Evolutionary conservation across 1,139 yeast genomes (phyloP).

Genomic region (Saccharomycopsis crataegensis): DNA sequence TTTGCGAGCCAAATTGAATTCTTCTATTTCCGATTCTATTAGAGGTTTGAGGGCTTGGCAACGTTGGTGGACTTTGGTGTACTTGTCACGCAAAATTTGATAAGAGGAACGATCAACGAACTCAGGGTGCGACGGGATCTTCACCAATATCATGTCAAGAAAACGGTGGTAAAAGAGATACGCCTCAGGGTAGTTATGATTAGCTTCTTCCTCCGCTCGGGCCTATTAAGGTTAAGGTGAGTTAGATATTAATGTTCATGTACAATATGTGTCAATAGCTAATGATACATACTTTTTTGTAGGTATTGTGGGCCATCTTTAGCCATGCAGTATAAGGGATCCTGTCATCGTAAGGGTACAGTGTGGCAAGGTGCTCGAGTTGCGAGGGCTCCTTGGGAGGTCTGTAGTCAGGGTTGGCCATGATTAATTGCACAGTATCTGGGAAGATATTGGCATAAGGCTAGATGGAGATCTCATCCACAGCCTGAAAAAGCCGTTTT

Average conservation of each 20-base stretch:
- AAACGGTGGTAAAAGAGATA: constrained; percentile 17
- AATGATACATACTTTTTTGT: neutral
- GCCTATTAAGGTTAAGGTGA: constrained; percentile 4
- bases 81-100: constrained; percentile 3
- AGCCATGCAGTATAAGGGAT: neutral
- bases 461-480: too few relatives aligned
- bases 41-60: constrained; percentile 2
- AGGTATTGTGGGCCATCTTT: neutral
- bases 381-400: neutral
- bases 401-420: too few relatives aligned
- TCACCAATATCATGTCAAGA: constrained; percentile 9
- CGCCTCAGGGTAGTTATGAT: constrained; percentile 16
- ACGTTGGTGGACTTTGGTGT: neutral
- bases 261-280: neutral
- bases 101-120: constrained; percentile 13
- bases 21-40: constrained; percentile 15
- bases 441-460: too few relatives aligned
- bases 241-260: neutral
- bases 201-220: neutral
- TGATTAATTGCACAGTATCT: too few relatives aligned
- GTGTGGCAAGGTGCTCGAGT: neutral
- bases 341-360: neutral
- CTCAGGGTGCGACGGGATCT: constrained; percentile 16
- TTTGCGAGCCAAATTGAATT: neutral
- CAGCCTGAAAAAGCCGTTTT: too few relatives aligned